These are phyloP conservation scores for Alliaria petiolata DNA, from an alignment of 345 rosid genomes.

Conservation along the genomic window DNA sequence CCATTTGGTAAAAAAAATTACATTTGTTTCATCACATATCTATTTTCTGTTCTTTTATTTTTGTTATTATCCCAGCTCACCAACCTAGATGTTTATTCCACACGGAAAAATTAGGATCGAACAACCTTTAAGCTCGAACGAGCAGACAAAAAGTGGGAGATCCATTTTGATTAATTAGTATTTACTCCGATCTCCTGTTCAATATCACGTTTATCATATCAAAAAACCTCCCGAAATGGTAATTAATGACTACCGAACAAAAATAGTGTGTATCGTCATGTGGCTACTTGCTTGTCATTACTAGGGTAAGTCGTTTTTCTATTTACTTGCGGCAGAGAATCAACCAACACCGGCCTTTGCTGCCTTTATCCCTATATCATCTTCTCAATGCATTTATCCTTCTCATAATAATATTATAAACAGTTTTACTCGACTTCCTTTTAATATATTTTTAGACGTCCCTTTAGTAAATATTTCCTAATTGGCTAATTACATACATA, in stretches of 20 bases:
- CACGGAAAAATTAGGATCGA: background rate
- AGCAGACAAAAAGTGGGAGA: background rate
- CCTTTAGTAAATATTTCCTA: background rate
- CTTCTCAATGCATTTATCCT: background rate
- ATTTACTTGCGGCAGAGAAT: conserved; percentile 22
- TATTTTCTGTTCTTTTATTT: too few species aligned
- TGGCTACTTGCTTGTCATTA: conserved; percentile 6
- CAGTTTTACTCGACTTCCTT: background rate
- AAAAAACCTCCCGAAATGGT: background rate
- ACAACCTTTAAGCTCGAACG: background rate
- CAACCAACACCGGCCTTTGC: conserved; percentile 22
- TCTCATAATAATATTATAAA: background rate
- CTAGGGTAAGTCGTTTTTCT: conserved; percentile 2
- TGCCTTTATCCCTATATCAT: conserved; percentile 1
- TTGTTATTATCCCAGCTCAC: background rate
- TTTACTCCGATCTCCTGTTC: background rate
- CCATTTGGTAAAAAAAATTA: background rate
- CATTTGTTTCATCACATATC: too few species aligned
- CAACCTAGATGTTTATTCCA: background rate
- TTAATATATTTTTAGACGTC: background rate
- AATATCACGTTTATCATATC: background rate
- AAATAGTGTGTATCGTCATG: background rate
- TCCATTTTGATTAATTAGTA: background rate
- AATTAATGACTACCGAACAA: conserved; percentile 5
- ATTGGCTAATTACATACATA: too few species aligned